Conservation (phyloP, 1,284 basidiomycete species). For the Kalmanozyma brasiliensis region DNA sequence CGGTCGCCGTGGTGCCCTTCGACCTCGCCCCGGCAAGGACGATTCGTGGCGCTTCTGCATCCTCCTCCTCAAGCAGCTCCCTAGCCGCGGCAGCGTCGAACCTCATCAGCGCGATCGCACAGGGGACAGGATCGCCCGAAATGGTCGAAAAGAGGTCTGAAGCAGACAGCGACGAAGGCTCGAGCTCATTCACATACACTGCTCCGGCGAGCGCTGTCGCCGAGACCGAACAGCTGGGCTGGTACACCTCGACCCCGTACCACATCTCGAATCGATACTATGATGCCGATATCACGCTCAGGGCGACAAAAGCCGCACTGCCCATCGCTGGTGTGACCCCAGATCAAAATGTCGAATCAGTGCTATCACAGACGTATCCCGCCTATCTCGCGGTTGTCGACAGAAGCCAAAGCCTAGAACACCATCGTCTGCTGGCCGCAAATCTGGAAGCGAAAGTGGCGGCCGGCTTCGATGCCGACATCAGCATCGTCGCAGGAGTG, state of each 20-base stretch:
- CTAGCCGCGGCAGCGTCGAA: slow-evolving; percentile 33
- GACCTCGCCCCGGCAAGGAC: slow-evolving; percentile 5
- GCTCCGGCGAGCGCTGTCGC: slow-evolving; percentile 4
- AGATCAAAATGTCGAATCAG: background rate
- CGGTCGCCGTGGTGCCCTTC: slow-evolving; percentile 36
- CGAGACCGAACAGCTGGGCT: background rate
- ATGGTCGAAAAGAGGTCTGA: background rate
- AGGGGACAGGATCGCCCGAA: slow-evolving; percentile 11
- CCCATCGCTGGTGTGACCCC: background rate
- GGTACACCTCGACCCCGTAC: slow-evolving; percentile 35
- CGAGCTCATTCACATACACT: slow-evolving; percentile 37
- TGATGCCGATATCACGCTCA: slow-evolving; percentile 49
- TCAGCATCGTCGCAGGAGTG: slow-evolving; percentile 39
- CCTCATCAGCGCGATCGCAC: slow-evolving; percentile 37
- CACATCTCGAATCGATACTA: slow-evolving; percentile 61
- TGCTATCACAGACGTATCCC: slow-evolving; percentile 16
- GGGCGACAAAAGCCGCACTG: slow-evolving; percentile 20
- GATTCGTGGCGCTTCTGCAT: slow-evolving; percentile 1
- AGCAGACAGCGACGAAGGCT: slow-evolving; percentile 24
- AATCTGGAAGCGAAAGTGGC: slow-evolving; percentile 18
- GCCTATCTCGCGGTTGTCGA: slow-evolving; percentile 45
- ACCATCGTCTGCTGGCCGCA: slow-evolving; percentile 18
- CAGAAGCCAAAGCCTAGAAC: slow-evolving; percentile 19
- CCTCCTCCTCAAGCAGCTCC: slow-evolving; percentile 5
- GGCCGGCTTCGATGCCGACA: slow-evolving; percentile 31